These are phyloP conservation scores for Xylaria sp. DNA, from an alignment of 2,329 filamentous ascomycete species.

Conservation along the genomic window DNA sequence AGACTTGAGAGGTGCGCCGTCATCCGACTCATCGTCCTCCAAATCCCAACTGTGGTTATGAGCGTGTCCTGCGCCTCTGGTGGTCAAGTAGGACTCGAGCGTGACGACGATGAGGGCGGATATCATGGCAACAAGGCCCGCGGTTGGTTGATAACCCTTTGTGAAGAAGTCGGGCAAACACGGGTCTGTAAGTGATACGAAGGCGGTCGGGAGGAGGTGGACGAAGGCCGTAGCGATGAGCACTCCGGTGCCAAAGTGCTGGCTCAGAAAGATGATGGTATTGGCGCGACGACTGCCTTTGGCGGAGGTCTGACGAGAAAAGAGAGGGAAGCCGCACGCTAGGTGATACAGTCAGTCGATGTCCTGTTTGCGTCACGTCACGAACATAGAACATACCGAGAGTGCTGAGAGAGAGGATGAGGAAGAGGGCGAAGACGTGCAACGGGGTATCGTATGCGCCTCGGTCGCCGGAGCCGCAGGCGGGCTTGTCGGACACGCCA, in stretches of 20 bases:
- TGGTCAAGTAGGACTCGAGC: conserved; percentile 90
- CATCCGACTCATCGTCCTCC: conserved; percentile 53
- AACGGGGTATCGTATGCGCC: conserved; percentile 73
- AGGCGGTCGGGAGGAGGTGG: conserved; percentile 76
- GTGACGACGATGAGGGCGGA: conserved; percentile 84
- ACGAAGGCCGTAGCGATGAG: conserved; percentile 89
- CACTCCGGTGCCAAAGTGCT: conserved; percentile 84
- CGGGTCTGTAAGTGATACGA: conserved; percentile 73
- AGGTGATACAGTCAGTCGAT: conserved; percentile 25
- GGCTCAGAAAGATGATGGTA: conserved; percentile 72
- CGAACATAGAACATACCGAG: conserved; percentile 55
- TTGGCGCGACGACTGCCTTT: conserved; percentile 64
- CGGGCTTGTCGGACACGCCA: conserved; percentile 55
- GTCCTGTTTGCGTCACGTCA: background rate
- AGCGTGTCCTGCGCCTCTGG: conserved; percentile 70
- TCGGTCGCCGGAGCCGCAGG: conserved; percentile 63
- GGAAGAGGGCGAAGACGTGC: conserved; percentile 74
- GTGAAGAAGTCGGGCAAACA: conserved; percentile 84
- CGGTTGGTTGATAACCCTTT: conserved; percentile 79
- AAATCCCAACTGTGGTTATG: conserved; percentile 64
- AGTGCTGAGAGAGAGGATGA: conserved; percentile 72
- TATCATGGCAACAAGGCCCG: conserved; percentile 84
- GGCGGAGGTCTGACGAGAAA: conserved; percentile 68
- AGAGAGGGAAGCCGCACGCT: conserved; percentile 74
- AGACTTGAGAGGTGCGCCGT: conserved; percentile 44